These are phyloP conservation scores for Coemansia sp. DNA, from an alignment of 192 early-diverging fungal genomes.

Conservation along the genomic window DNA sequence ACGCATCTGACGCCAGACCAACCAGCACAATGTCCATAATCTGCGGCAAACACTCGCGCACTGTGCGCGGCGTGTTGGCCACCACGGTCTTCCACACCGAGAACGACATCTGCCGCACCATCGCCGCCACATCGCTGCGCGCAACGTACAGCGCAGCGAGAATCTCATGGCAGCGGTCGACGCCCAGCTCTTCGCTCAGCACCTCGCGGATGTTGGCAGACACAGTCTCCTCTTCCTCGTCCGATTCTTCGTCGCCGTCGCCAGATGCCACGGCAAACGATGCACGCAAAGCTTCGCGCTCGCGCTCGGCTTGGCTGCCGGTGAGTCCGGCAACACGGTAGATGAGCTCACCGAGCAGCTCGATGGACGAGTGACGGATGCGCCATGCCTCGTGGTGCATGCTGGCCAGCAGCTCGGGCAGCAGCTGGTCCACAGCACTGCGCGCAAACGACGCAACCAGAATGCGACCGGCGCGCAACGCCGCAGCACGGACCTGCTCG, in stretches of 20 bases:
- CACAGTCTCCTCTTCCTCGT: slow-evolving; percentile 27
- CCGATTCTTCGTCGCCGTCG: slow-evolving; percentile 26
- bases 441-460: slow-evolving; percentile 88
- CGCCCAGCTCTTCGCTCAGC: slow-evolving; percentile 77
- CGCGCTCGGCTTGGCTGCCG: slow-evolving; percentile 58
- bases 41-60: slow-evolving; percentile 88
- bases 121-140: slow-evolving; percentile 70
- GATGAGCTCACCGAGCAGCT: slow-evolving; percentile 92
- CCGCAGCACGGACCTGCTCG: slow-evolving; percentile 90
- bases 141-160: slow-evolving; percentile 91
- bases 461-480: slow-evolving; percentile 88
- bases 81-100: slow-evolving; percentile 96
- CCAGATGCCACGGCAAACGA: slow-evolving; percentile 44
- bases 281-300: slow-evolving; percentile 45
- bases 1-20: slow-evolving; percentile 68
- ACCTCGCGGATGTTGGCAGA: slow-evolving; percentile 44
- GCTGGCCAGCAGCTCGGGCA: slow-evolving; percentile 87
- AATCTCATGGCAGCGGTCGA: slow-evolving; percentile 79
- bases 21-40: slow-evolving; percentile 91
- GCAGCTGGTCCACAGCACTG: slow-evolving; percentile 80
- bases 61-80: slow-evolving; percentile 91
- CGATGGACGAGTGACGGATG: slow-evolving; percentile 90
- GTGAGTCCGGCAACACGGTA: slow-evolving; percentile 87
- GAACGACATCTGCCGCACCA: slow-evolving; percentile 86
- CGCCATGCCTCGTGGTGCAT: slow-evolving; percentile 93